Conservation (phyloP, 73 alveolate species). For the Tetrahymena elliotti region DNA sequence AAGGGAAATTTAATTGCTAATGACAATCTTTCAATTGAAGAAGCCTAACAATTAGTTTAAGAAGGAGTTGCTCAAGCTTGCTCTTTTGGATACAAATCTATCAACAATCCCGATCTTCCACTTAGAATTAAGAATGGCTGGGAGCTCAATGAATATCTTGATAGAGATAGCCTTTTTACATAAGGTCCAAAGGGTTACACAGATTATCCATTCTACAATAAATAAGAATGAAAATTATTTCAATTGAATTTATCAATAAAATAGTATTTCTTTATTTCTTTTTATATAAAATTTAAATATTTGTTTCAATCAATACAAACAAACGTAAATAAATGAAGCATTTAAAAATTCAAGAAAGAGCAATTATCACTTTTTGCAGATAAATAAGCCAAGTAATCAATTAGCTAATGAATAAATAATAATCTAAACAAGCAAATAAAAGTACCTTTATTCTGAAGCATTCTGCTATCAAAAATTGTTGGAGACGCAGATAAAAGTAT, state of each 20-base stretch:
- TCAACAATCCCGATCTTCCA: neutral
- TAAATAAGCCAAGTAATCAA: too few species aligned
- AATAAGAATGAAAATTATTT: neutral
- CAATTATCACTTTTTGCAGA: too few species aligned
- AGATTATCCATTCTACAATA: constrained; percentile 39
- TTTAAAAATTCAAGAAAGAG: too few species aligned
- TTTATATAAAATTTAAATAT: neutral
- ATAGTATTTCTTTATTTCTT: neutral
- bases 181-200: constrained; percentile 32
- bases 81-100: constrained; percentile 31
- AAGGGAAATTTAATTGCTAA: constrained; percentile 41
- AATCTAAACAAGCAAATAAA: too few species aligned
- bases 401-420: too few species aligned
- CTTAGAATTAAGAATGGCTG: neutral
- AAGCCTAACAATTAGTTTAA: constrained; percentile 19
- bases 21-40: constrained; percentile 14
- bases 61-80: constrained; percentile 41
- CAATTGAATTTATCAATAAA: neutral
- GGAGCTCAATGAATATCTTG: constrained; percentile 22
- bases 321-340: too few species aligned
- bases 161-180: constrained; percentile 19
- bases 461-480: too few species aligned
- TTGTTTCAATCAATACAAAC: too few species aligned
- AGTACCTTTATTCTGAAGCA: too few species aligned
- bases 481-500: too few species aligned